Evolutionary conservation across 345 rosid genomes (phyloP).

Genomic region (Gynandropsis gynandra): DNA sequence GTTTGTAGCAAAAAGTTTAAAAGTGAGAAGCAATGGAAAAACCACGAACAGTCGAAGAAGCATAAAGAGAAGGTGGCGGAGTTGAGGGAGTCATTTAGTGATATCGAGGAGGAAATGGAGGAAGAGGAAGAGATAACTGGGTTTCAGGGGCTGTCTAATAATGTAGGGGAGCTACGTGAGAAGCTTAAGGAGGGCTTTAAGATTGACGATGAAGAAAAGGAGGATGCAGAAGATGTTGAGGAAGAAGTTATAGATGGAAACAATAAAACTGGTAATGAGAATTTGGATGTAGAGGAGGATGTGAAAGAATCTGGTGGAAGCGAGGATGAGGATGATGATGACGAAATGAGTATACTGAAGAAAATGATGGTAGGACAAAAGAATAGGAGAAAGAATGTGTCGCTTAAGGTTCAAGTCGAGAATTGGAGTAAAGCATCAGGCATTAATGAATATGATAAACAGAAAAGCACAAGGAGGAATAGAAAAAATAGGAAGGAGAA

Average conservation of each 20-base stretch:
- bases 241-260: slow-evolving; percentile 22
- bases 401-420: slow-evolving; percentile 31
- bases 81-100: slow-evolving; percentile 52
- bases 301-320: slow-evolving; percentile 24
- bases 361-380: slow-evolving; percentile 55
- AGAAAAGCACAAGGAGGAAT: slow-evolving; percentile 44
- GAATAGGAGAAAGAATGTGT: slow-evolving; percentile 35
- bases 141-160: slow-evolving; percentile 27
- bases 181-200: slow-evolving; percentile 39
- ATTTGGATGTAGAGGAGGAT: slow-evolving; percentile 29
- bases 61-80: slow-evolving; percentile 85
- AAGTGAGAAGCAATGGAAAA: slow-evolving; percentile 94
- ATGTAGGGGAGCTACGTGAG: slow-evolving; percentile 37
- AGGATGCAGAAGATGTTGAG: slow-evolving; percentile 21
- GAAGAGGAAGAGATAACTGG: slow-evolving; percentile 27
- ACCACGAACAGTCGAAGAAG: slow-evolving; percentile 96
- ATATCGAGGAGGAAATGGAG: slow-evolving; percentile 35
- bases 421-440: slow-evolving; percentile 34
- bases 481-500: slow-evolving; percentile 42
- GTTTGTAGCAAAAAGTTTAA: slow-evolving; percentile 87
- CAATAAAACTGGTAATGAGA: slow-evolving; percentile 32
- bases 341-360: slow-evolving; percentile 54
- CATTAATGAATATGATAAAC: slow-evolving; percentile 34
- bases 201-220: slow-evolving; percentile 28
- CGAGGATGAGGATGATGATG: slow-evolving; percentile 32